Base-by-base conservation (phyloP, 2,329 filamentous ascomycete species). In the Bisporella sp. region DNA sequence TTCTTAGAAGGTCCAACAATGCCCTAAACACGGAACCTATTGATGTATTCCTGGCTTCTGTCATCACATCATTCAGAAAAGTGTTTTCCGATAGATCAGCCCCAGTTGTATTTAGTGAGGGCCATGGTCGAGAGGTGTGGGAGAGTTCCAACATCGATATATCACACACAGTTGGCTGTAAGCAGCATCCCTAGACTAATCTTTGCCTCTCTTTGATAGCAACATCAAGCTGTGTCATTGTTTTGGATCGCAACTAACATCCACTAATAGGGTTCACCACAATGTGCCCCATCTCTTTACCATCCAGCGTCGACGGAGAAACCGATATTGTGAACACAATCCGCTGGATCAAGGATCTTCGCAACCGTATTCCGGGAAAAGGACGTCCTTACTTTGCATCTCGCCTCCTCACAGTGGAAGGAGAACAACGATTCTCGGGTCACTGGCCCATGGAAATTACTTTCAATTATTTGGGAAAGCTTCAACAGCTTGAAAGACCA, bases 381-480 rank as follows among this genome's bases (percentile, higher is more conserved):
- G 70, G 70, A 0, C 57, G 62, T 35, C 59, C 64, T 0, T 72
- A 71, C 54, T 73, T 73, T 53, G 64, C 68, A 1, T 61, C 62
- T 2, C 62, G 64, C 5, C 64, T 65, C 46, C 59, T 68, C 45
- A 67, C 56, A 35, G 49, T 58, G 28, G 57, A 61, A 1, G 65
- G 65, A 1, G 55, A 52, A 1, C 53, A 68, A 39, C 54, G 63
- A 30, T 71, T 68, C 54, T 37, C 37, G 31, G 31, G 28, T 6
- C 51, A 56, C 31, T 47, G 40, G 28, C 46, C 44, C 2, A 53
- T 55, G 39, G 75, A 78, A 54, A 54, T 77, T 1, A 60, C 71
- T 0, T 75, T 78, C 63, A 77, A 78, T 58, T 78, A 75, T 52
- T 63, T 70, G 1, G 73, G 72, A 12, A 62, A 69, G 42, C 68